These are phyloP conservation scores for Flaveria brownii DNA, from an alignment of 129 eudicot species.

Conservation along the genomic window DNA sequence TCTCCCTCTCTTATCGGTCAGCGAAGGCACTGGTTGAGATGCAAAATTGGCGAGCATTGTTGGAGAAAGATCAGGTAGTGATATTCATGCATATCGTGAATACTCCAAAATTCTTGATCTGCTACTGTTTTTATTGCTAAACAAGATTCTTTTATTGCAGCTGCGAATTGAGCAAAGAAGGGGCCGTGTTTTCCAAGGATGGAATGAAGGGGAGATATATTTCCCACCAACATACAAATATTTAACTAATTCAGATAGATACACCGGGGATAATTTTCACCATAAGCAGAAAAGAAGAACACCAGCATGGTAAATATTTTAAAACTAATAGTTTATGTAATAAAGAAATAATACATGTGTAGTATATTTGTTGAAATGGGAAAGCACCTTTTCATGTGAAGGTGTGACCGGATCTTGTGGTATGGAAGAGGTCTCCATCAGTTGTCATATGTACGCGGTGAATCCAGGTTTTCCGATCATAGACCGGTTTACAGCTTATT, in stretches of 20 bases:
- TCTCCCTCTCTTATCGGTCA: constrained; percentile 88
- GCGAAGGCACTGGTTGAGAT: constrained; percentile 93
- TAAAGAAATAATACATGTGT: background rate
- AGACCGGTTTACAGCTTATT: constrained; percentile 85
- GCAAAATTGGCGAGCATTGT: constrained; percentile 97
- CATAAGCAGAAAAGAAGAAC: constrained; percentile 89
- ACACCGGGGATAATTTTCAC: constrained; percentile 78
- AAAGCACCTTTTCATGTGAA: constrained; percentile 25
- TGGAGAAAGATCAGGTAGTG: constrained; percentile 84
- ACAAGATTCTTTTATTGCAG: constrained; percentile 41
- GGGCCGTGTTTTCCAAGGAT: constrained; percentile 79
- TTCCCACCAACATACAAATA: constrained; percentile 98
- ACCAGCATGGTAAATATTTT: constrained; percentile 81
- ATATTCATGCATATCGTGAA: background rate
- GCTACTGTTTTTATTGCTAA: background rate
- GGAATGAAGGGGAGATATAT: constrained; percentile 93
- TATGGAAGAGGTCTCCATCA: constrained; percentile 90
- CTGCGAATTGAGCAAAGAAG: constrained; percentile 84
- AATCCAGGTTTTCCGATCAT: constrained; percentile 87
- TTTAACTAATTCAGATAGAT: constrained; percentile 85
- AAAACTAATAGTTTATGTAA: background rate
- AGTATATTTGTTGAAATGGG: background rate
- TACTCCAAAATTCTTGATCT: too few relatives aligned
- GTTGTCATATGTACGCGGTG: constrained; percentile 87
- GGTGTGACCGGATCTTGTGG: constrained; percentile 98